Evolutionary conservation across 2,329 filamentous ascomycete species (phyloP).

Genomic region (Clarireedia sp.): DNA sequence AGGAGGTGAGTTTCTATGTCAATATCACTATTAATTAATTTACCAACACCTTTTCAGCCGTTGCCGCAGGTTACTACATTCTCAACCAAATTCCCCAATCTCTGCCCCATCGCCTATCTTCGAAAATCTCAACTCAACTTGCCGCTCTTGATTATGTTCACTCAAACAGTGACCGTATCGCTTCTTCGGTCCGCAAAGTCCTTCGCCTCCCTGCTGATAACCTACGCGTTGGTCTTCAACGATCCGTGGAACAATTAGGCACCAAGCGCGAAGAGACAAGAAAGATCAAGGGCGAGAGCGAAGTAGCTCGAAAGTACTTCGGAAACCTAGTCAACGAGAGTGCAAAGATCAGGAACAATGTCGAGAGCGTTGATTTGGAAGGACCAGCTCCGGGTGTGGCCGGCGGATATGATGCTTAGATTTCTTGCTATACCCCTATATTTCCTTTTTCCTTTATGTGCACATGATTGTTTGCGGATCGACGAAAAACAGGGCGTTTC

Average conservation of each 20-base stretch:
- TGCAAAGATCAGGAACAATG: constrained; percentile 38
- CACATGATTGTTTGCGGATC: not conserved
- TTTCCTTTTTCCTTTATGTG: constrained; percentile 6
- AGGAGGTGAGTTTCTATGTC: constrained; percentile 54
- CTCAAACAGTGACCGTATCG: constrained; percentile 76
- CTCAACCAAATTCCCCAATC: constrained; percentile 82
- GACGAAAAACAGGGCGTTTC: constrained; percentile 5
- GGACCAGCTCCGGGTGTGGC: constrained; percentile 29
- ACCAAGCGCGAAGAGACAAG: constrained; percentile 72
- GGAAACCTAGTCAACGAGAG: constrained; percentile 68
- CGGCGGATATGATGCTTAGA: constrained; percentile 25
- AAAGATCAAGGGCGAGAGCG: constrained; percentile 75
- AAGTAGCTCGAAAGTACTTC: constrained; percentile 86
- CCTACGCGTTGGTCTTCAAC: constrained; percentile 73
- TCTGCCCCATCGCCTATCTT: constrained; percentile 74
- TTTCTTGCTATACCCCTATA: constrained; percentile 9
- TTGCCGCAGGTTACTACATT: constrained; percentile 71
- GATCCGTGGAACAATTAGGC: constrained; percentile 76
- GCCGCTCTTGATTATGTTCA: constrained; percentile 86
- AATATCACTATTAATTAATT: constrained; percentile 14
- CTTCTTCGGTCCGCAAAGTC: constrained; percentile 77
- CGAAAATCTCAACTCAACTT: constrained; percentile 77
- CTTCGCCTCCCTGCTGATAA: constrained; percentile 82
- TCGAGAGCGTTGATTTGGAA: constrained; percentile 30
- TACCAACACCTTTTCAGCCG: constrained; percentile 42